These are phyloP conservation scores for Acanthamoeba sp. DNA, from an alignment of 208 protist species.

Conservation along the genomic window DNA sequence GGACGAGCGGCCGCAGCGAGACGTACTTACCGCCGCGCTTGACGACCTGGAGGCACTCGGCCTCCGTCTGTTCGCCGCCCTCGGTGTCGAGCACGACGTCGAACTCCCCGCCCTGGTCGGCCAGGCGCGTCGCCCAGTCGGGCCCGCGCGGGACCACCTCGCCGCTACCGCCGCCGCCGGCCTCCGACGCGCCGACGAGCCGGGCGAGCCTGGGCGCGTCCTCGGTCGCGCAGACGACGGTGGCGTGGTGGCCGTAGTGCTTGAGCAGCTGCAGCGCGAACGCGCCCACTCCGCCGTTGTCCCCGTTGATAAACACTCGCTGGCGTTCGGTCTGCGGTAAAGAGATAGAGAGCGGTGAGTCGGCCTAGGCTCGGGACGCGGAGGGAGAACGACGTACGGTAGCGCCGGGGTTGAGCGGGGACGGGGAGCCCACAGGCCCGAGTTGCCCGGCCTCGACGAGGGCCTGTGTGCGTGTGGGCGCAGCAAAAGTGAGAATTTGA, in stretches of 20 bases:
- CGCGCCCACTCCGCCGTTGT: background rate
- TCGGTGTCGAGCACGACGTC: slow-evolving; percentile 37
- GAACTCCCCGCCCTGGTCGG: background rate
- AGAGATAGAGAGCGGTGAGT: background rate
- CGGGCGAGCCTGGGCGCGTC: background rate
- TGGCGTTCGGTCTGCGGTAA: background rate
- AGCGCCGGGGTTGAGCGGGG: background rate
- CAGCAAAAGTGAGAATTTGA: background rate
- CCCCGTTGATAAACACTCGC: slow-evolving; percentile 10
- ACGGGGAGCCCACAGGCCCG: background rate
- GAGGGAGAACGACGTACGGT: background rate
- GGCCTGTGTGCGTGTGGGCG: background rate
- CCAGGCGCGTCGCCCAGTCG: background rate
- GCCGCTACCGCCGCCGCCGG: background rate
- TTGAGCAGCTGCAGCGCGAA: slow-evolving; percentile 7
- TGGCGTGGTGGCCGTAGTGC: slow-evolving; percentile 41
- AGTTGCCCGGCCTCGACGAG: background rate
- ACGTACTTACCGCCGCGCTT: background rate
- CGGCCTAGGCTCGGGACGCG: background rate
- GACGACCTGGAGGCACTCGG: background rate
- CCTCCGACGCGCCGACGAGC: background rate
- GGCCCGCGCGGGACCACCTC: background rate
- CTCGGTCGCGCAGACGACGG: background rate
- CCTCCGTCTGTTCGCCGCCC: background rate
- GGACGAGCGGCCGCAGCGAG: background rate